phyloP scores from a whole-genome alignment of 768 basidiomycete genomes.

The Mycena rosella region DNA sequence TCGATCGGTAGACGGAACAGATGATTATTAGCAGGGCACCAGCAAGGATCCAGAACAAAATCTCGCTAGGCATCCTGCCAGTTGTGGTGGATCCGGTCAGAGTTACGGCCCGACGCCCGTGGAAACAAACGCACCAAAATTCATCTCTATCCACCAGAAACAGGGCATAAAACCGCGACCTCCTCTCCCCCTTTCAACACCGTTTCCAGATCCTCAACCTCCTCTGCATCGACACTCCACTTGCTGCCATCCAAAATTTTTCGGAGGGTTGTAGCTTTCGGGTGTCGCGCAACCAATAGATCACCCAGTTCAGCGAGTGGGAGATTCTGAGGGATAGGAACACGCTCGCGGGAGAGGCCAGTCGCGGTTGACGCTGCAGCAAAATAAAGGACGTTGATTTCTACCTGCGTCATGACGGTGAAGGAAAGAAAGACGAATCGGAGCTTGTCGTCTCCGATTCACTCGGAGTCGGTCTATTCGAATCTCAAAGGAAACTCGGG shows the following conservation, averaged over 20 bases:
- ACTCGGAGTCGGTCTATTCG: too few relatives aligned
- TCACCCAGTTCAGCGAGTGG: constrained; percentile 61
- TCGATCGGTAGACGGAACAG: constrained; percentile 4
- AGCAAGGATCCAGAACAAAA: constrained; percentile 12
- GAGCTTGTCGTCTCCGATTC: too few relatives aligned
- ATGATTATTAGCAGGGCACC: neutral
- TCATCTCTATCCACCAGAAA: constrained; percentile 75
- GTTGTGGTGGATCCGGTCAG: neutral
- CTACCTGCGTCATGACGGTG: constrained; percentile 26
- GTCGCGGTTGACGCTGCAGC: constrained; percentile 79
- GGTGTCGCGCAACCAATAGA: constrained; percentile 68
- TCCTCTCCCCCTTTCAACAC: constrained; percentile 79
- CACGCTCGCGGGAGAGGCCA: constrained; percentile 64
- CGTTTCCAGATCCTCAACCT: constrained; percentile 71
- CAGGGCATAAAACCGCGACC: constrained; percentile 84
- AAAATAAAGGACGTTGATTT: constrained; percentile 67
- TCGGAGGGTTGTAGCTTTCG: constrained; percentile 58
- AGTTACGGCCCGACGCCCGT: too few relatives aligned
- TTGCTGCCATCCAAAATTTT: constrained; percentile 70
- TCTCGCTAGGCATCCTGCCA: constrained; percentile 3
- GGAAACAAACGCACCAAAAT: neutral
- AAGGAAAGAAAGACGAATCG: neutral
- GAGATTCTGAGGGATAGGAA: constrained; percentile 65
- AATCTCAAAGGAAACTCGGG: too few relatives aligned
- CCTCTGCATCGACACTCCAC: constrained; percentile 88